Percentiles rank a stretch among this genome's conserved stretches.
Evolutionary conservation across 345 rosid genomes (phyloP).

Genomic region (Aquilaria yunnanensis): DNA sequence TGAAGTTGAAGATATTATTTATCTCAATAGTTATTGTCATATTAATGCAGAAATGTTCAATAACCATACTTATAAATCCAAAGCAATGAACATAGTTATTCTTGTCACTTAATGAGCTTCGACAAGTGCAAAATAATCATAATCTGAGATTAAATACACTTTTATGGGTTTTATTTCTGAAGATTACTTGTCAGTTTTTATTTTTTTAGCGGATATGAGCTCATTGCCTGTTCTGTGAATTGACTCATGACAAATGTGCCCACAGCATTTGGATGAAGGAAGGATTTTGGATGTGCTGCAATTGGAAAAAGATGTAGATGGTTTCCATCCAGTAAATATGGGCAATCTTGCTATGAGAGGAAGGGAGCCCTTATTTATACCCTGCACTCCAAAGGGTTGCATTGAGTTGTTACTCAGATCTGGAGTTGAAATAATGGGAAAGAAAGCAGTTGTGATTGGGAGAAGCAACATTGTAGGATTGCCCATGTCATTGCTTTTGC

Average conservation of each 20-base stretch:
- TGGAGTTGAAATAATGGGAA: conserved; percentile 67
- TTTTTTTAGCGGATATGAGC: neutral
- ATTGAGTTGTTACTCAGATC: conserved; percentile 72
- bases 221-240: neutral
- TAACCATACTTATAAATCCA: too few species aligned
- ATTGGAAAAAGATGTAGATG: conserved; percentile 88
- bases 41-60: too few species aligned
- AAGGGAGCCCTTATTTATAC: conserved; percentile 75
- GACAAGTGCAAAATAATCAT: neutral
- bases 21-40: too few species aligned
- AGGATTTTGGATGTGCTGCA: conserved; percentile 59
- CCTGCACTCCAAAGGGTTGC: conserved; percentile 90
- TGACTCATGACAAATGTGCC: conserved; percentile 19
- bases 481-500: conserved; percentile 75
- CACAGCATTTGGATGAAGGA: conserved; percentile 83
- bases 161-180: neutral
- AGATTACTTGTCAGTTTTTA: neutral
- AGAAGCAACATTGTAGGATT: conserved; percentile 92
- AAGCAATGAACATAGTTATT: too few species aligned
- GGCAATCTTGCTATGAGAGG: conserved; percentile 96
- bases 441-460: conserved; percentile 80
- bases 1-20: too few species aligned
- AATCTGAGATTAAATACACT: neutral
- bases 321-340: conserved; percentile 79
- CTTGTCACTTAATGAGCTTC: neutral